Evolutionary conservation across 2,329 filamentous ascomycete genomes (phyloP), one percentile per base, ranked within the genome.

Genomic region (Dothideomycetes sp.): DNA sequence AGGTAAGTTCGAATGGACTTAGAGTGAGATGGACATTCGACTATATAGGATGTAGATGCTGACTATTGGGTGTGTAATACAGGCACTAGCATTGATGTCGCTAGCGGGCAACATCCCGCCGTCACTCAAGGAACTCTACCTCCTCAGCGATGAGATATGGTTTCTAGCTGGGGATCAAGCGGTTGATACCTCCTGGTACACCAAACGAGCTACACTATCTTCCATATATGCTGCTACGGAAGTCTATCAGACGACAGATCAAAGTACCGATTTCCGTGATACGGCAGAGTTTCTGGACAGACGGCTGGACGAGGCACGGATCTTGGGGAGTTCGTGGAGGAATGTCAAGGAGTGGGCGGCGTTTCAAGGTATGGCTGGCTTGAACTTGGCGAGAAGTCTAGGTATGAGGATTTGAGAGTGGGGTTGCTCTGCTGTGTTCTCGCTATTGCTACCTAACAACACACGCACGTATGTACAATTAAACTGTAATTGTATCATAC

Each of bases 171-270:
- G 86, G 37, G 91, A 96, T 60, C 69, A 65, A 16, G 74, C 79
- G 16, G 84, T 95, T 44, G 88, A 96, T 60, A 74, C 77, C 3
- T 80, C 78, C 4, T 98, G 91, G 91, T 98, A 98, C 52, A 79
- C 78, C 2, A 82, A 81, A 56, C 70, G 80, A 3, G 69, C 76
- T 7, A 72, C 69, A 0, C 58, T 84, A 17, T 70, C 75, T 1
- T 70, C 71, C 2, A 69, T 84, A n/a, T 85, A 84, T 55, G 85
- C 85, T 1, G 61, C 63, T 4, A 60, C 81, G 41, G 91, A 98
- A 63, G 68, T 95, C 4, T 94, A 88, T 63, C 95, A 96, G 87
- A 95, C 87, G 16, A 87, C 82, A 43, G 91, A 96, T 61, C 70
- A 68, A 44, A 87, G 81, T 3, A 64, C 72, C 0, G 76, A 75